A percentile compares a stretch with the other conserved stretches of the same genome.
phyloP scores from a whole-genome alignment of 164 flowering plant genomes.

The Magnolia officinalis region DNA sequence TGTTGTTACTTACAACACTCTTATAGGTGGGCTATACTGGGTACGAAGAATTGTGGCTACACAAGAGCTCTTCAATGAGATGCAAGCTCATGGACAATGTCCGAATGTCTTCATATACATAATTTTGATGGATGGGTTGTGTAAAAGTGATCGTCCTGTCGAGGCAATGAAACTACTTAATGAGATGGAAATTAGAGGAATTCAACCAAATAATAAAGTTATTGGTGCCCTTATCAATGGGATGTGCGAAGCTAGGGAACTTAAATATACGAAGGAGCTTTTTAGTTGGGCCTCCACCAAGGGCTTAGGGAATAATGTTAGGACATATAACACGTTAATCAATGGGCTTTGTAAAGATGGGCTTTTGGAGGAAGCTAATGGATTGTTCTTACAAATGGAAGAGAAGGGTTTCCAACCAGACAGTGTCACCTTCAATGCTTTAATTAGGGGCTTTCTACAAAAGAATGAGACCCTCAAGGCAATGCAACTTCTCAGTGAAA shows the following conservation, averaged over 20 bases:
- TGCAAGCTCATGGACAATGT: constrained; percentile 25
- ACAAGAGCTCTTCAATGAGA: constrained; percentile 29
- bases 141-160: constrained; percentile 26
- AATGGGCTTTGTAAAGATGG: constrained; percentile 5
- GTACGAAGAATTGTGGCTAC: constrained; percentile 37
- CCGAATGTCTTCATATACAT: constrained; percentile 25
- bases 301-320: constrained; percentile 4
- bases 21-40: constrained; percentile 36
- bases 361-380: constrained; percentile 4
- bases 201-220: constrained; percentile 8
- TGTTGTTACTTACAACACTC: constrained; percentile 32
- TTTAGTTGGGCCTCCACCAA: constrained; percentile 19
- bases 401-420: constrained; percentile 41
- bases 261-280: constrained; percentile 34
- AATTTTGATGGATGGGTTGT: constrained; percentile 46
- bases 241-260: constrained; percentile 21
- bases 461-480: constrained; percentile 26
- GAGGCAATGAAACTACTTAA: constrained; percentile 41
- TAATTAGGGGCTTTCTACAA: constrained; percentile 32
- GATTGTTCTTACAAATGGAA: constrained; percentile 34
- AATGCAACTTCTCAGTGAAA: constrained; percentile 39
- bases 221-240: constrained; percentile 41
- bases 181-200: constrained; percentile 12
- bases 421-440: constrained; percentile 32
- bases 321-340: neutral